Conservation (phyloP, 345 rosid species). For the Moringa oleifera region DNA sequence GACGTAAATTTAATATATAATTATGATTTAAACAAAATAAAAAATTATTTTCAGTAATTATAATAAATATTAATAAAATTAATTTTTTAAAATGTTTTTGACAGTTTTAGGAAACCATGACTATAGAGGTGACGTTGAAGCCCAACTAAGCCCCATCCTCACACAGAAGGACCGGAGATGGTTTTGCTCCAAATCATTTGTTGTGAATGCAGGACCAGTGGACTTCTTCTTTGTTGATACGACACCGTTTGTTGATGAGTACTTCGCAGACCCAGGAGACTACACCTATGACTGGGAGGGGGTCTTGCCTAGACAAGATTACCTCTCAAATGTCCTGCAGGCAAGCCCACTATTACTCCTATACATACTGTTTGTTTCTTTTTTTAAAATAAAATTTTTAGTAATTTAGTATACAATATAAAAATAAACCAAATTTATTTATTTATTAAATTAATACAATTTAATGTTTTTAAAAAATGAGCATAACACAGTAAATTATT, state of each 20-base stretch:
- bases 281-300: constrained; percentile 56
- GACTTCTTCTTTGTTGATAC: constrained; percentile 67
- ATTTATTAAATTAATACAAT: too few species aligned
- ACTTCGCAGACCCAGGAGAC: constrained; percentile 44
- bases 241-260: constrained; percentile 54
- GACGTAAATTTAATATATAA: too few species aligned
- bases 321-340: constrained; percentile 42
- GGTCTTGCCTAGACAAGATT: constrained; percentile 35
- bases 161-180: constrained; percentile 35
- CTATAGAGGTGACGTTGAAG: constrained; percentile 49
- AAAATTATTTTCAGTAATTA: background rate
- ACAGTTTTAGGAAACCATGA: constrained; percentile 62
- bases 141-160: constrained; percentile 43
- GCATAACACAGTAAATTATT: too few species aligned
- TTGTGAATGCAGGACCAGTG: constrained; percentile 41
- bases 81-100: background rate
- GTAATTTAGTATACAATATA: too few species aligned
- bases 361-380: too few species aligned
- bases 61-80: too few species aligned
- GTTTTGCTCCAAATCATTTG: constrained; percentile 47
- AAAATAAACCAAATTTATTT: too few species aligned
- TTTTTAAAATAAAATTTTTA: too few species aligned
- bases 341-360: too few species aligned
- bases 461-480: too few species aligned
- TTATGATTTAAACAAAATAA: too few species aligned